Evolutionary conservation across 768 basidiomycete species (phyloP), one percentile per base, ranked within the genome.

Genomic region (Boletellus ananiceps): DNA sequence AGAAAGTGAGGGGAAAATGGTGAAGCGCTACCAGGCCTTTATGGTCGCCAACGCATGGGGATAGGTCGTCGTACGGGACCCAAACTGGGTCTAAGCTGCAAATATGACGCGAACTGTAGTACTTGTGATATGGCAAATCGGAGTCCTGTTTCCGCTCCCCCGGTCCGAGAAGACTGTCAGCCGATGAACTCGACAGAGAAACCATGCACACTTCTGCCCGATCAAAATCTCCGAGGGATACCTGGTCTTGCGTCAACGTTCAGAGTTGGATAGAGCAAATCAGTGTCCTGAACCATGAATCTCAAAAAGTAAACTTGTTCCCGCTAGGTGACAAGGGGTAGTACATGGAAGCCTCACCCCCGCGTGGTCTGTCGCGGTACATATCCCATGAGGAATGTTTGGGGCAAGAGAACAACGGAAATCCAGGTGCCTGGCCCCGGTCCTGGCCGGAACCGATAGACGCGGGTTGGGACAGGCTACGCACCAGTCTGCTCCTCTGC

Each of bases 371-470:
- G 21, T 8, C 38, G 38, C 23, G 6, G 23, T 25, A 25, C 23
- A 7, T 25, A 7, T 25, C 23, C 23, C 23, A 25, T 25, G 6
- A 25, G 23, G 23, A 25, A 25, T 7, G 6, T 25, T 25, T 25
- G 23, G 4, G 6, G 23, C 23, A 25, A 25, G 4, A 25, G 23
- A 25, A 25, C 23, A 7, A 25, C 23, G 23, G 23, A 25, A 25
- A 25, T 25, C 23, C 5, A 25, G 23, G 23, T 19, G 19, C 19
- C 19, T 19, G 19, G 19, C 19, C 19, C 57, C 57, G 57, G 57
- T 33, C 29, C 19, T 44, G 14, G 38, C 39, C 57, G 52, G 57
- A 14, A 39, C 57, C 57, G 49, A 33, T 29, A 13, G 2, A n/a
- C 40, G 53, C 59, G 57, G 46, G 44, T 25, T 25, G 23, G 23